Base-by-base conservation (phyloP, 306 rosid genomes). In the Quercus robur region DNA sequence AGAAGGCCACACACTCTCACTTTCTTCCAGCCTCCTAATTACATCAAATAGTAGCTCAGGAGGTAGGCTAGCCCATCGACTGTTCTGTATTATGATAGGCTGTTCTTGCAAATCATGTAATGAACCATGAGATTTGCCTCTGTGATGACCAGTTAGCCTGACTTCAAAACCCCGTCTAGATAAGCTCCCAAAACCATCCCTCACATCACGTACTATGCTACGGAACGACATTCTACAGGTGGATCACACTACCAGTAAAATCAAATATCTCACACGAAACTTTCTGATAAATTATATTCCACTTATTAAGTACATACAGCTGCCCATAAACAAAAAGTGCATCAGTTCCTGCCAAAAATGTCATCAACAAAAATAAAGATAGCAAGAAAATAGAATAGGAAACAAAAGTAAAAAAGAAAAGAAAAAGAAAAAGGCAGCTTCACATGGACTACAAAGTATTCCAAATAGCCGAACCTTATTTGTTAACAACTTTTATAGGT, bases 131-230 rank as follows among this genome's bases (percentile, higher is more conserved):
- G 93, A 93, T 78, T 91, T 93, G 71, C 98, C 97, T 76, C 92
- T 87, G 58, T 88, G 80, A 78, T 88, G 97, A 19, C 97, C 87
- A 7, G 87, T 78, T 69, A 93, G 77, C 78, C 94, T 81, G 57
- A 93, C 87, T 84, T 91, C 98, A 79, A 93, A 91, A 73, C 97
- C 89, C 56, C 98, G 89, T 73, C 97, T 83, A 38, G 98, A 93
- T 71, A 93, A 86, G 84, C 97, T 93, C 81, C 98, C 98, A 56
- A 93, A 84, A 31, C 98, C 92, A 81, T 91, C 98, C 82, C 97
- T 89, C 23, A 93, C 90, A 17, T 93, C 98, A 55, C 98, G 98
- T 71, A 93, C 93, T 83, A 93, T 93, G 83, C 97, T 93, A 26
- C 97, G 93, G 88, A 93, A 93, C 10, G 98, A 93, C 98, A 93